phyloP scores from a whole-genome alignment of 495 filamentous ascomycete species.

The Letharia lupina region DNA sequence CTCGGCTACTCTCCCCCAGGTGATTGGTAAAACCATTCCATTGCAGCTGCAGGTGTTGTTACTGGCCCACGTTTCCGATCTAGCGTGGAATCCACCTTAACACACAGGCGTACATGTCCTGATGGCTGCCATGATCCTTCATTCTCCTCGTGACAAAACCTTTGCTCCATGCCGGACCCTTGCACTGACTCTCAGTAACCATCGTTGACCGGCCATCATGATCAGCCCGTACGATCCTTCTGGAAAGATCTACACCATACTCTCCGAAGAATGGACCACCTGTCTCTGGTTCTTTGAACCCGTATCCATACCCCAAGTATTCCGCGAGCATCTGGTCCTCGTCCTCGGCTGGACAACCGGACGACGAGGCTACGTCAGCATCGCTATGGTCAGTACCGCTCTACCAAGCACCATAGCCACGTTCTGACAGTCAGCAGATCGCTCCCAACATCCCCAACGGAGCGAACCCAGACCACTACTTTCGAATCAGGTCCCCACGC shows the following conservation, averaged over 20 bases:
- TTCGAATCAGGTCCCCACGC: background rate
- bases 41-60: constrained; percentile 2
- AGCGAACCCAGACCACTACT: background rate
- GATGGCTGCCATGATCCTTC: background rate
- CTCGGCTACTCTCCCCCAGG: background rate
- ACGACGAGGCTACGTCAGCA: constrained; percentile 9
- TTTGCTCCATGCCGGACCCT: background rate
- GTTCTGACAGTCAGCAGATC: constrained; percentile 2
- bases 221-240: background rate
- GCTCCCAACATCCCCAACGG: constrained; percentile 1
- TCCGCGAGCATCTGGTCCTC: constrained; percentile 2
- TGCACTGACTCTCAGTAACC: background rate
- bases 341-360: constrained; percentile 7
- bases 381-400: constrained; percentile 5
- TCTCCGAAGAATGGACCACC: background rate
- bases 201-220: background rate
- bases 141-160: background rate
- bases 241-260: constrained; percentile 7
- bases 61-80: background rate
- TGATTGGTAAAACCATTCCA: background rate
- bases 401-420: background rate
- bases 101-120: background rate
- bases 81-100: background rate
- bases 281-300: background rate
- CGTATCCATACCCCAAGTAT: background rate